Percentiles rank a stretch among this genome's conserved stretches.
phyloP scores from a whole-genome alignment of 2,329 filamentous ascomycete genomes.

The Fusarium guadeloupense region DNA sequence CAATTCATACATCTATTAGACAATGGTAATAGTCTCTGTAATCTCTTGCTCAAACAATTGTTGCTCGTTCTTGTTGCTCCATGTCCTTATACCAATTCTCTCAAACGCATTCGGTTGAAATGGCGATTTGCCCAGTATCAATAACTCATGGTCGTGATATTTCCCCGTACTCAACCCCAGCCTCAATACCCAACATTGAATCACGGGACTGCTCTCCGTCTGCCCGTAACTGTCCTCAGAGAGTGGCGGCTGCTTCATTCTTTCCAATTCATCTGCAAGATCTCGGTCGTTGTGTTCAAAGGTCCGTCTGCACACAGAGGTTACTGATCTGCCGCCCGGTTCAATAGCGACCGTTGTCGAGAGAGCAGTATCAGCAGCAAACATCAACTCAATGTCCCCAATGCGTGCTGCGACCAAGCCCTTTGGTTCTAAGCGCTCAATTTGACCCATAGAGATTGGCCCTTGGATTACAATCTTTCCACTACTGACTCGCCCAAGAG shows the following conservation, averaged over 20 bases:
- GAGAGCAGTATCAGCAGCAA: slow-evolving; percentile 18
- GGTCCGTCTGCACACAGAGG: slow-evolving; percentile 19
- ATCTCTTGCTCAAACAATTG: slow-evolving; percentile 1
- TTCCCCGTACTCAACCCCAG: slow-evolving; percentile 4
- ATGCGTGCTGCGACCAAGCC: slow-evolving; percentile 1
- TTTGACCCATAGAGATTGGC: slow-evolving; percentile 5
- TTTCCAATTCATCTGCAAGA: background rate
- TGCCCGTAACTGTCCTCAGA: background rate
- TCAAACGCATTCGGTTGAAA: slow-evolving; percentile 13
- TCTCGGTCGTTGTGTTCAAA: background rate
- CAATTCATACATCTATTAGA: background rate
- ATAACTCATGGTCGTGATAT: slow-evolving; percentile 11
- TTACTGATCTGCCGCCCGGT: background rate
- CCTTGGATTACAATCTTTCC: slow-evolving; percentile 20
- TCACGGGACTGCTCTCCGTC: background rate
- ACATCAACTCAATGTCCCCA: background rate
- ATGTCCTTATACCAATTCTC: slow-evolving; percentile 23
- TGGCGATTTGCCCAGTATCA: slow-evolving; percentile 24
- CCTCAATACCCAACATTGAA: slow-evolving; percentile 29
- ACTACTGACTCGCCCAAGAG: slow-evolving; percentile 19
- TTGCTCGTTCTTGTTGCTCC: background rate
- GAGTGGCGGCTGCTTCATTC: background rate
- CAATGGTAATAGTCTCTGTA: slow-evolving; percentile 8
- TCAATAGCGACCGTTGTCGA: background rate
- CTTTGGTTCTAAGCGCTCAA: background rate